Conservation (phyloP, 345 rosid species). For the Brassica napus region Da-Ae NC_063438.1:23427001-23427500, state of each 20-base stretch:
- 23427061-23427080: conserved; percentile 45
- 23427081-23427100: conserved; percentile 59
- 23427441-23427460: neutral
- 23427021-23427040: conserved; percentile 30
- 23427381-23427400: conserved; percentile 25
- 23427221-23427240: conserved; percentile 7
- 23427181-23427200: conserved; percentile 28
- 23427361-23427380: neutral
- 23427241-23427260: conserved; percentile 33
- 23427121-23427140: conserved; percentile 37
- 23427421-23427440: neutral
- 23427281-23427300: neutral
- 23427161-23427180: conserved; percentile 38
- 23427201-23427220: conserved; percentile 48
- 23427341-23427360: neutral
- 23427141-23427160: conserved; percentile 45
- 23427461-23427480: conserved; percentile 12
- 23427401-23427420: neutral
- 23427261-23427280: neutral
- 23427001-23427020: neutral
- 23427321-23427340: conserved; percentile 15
- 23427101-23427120: conserved; percentile 44
- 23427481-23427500: conserved; percentile 37
- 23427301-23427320: conserved; percentile 38
- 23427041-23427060: conserved; percentile 34